These are phyloP conservation scores for Stentor coeruleus DNA, from an alignment of 73 alveolate genomes.

Conservation along the genomic window DNA sequence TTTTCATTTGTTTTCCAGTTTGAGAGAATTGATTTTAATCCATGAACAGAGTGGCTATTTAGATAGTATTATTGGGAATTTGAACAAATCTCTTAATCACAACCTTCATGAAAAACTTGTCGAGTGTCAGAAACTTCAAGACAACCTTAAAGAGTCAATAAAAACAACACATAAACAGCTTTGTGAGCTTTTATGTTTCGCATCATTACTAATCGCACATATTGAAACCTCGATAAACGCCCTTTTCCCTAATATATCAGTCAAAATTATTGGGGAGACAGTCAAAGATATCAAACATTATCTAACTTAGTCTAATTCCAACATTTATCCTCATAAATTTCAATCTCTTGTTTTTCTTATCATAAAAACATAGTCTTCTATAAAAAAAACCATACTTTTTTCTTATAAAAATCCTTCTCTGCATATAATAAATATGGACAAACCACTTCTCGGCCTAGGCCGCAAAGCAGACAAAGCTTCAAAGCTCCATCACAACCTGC, in stretches of 20 bases:
- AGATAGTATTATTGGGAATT: not conserved
- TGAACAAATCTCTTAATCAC: not conserved
- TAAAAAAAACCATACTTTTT: not conserved
- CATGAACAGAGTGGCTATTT: not conserved
- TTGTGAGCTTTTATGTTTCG: not conserved
- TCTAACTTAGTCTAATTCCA: not conserved
- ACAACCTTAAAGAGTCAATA: not conserved
- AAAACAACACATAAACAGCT: not conserved
- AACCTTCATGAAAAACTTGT: not conserved
- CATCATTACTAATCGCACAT: not conserved
- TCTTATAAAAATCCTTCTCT: too few relatives aligned
- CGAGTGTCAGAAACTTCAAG: not conserved
- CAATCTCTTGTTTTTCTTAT: too few relatives aligned
- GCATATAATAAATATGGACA: not conserved
- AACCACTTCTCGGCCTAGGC: not conserved
- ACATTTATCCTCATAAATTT: too few relatives aligned
- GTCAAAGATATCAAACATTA: conserved; percentile 1
- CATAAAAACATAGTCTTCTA: too few relatives aligned
- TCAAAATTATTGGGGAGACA: not conserved
- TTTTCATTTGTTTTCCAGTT: not conserved
- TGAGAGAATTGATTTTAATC: not conserved
- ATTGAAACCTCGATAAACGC: not conserved
- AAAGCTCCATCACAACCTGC: not conserved
- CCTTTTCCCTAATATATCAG: not conserved
- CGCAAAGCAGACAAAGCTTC: not conserved